Evolutionary conservation across 768 basidiomycete species (phyloP), one percentile per base, ranked within the genome.

Genomic region (Botryobasidium botryosum): DNA sequence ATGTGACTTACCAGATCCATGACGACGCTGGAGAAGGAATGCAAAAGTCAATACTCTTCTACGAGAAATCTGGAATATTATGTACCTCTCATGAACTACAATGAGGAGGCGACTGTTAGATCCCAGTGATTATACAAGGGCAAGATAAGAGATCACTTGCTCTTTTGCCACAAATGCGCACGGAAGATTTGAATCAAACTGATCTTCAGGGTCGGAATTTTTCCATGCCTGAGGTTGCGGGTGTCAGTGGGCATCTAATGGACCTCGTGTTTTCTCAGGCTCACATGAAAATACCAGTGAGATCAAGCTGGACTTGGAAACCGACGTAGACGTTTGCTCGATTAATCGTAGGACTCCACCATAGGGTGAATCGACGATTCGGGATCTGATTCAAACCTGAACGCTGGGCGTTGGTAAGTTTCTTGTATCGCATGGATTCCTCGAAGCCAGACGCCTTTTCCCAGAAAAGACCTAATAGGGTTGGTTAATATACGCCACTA

Each of bases 141-240:
- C 56, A 55, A 53, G 40, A 55, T 35, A 45, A 57, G 52, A 18
- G 53, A 49, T 45, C 51, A 75, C 80, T 61, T 60, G 79, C 91
- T 96, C 68, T 99, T 96, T 66, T 99, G 94, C 94, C 94, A 97
- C 66, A 99, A 74, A 62, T 99, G 94, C 33, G 94, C 94, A 68
- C 94, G 85, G 86, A 99, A 97, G 56, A 99, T 94, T 58, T 97
- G 94, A 54, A 99, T 99, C 66, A 97, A 76, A 63, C 85, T 90
- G 66, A 99, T 99, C 68, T 97, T 96, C 52, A 96, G 66, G 2
- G 91, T 94, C 10, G 90, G 90, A 51, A 96, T 92, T 68, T 99
- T 96, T 55, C 92, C 92, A 63, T 94, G 91, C 81, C 82, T 81
- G 51, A 51, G 54, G 42, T 49, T 6, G 15, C 15, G 20, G 23